phyloP scores from a whole-genome alignment of 139 green algal species.

The Prasinococcaceae sp. region DNA sequence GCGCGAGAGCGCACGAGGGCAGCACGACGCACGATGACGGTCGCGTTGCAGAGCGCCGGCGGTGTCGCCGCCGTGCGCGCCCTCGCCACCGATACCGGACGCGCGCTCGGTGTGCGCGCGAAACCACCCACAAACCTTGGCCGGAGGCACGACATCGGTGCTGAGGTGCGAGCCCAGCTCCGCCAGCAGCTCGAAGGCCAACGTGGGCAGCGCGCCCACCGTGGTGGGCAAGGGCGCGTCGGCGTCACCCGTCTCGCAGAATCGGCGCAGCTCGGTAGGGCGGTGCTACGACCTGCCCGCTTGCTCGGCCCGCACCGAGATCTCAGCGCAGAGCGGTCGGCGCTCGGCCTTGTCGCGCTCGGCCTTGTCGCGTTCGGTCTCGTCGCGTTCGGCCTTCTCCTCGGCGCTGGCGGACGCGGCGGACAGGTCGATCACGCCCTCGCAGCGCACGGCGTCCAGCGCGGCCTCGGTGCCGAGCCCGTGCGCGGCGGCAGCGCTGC shows the following conservation, averaged over 20 bases:
- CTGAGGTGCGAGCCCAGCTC: no score
- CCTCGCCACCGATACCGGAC: constrained; percentile 22
- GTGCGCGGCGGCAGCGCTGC: neutral
- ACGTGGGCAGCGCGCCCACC: no score
- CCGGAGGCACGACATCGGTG: no score
- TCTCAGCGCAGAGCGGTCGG: no score
- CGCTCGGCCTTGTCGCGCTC: no score
- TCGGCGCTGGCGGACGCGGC: neutral
- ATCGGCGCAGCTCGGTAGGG: neutral
- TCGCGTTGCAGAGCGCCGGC: no score
- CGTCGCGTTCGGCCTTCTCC: neutral
- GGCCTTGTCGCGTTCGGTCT: no score
- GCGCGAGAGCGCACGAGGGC: constrained; percentile 41
- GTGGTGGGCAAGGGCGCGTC: neutral
- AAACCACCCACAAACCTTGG: neutral
- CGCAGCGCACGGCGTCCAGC: constrained; percentile 13
- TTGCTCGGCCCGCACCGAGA: no score
- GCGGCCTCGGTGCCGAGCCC: constrained; percentile 10
- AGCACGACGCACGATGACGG: constrained; percentile 35
- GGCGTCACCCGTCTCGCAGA: neutral
- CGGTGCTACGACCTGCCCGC: neutral
- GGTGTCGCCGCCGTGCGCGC: no score
- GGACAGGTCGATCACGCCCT: constrained; percentile 45
- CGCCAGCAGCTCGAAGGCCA: no score
- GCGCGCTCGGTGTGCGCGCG: neutral